Conservation (phyloP, 768 basidiomycete species). For the Sarcodon sp. region DNA sequence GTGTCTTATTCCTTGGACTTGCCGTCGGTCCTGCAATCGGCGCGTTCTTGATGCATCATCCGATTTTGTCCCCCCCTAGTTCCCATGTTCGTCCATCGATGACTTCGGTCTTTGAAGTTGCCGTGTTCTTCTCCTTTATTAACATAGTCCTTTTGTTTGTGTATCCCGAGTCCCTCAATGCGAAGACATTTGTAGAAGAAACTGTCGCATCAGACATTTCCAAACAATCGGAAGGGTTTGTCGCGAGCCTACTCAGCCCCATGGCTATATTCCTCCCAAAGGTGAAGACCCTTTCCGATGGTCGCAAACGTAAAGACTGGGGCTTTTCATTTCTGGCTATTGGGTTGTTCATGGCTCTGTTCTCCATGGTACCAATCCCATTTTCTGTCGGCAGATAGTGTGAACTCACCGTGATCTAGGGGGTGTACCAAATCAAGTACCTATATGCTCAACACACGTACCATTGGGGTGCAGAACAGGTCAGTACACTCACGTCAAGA, state of each 20-base stretch:
- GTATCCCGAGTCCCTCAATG: slow-evolving; percentile 32
- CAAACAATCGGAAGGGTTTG: background rate
- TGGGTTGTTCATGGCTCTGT: slow-evolving; percentile 47
- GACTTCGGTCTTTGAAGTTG: slow-evolving; percentile 41
- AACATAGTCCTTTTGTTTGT: slow-evolving; percentile 48
- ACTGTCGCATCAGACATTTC: slow-evolving; percentile 19
- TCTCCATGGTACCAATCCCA: slow-evolving; percentile 41
- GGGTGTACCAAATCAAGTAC: slow-evolving; percentile 65
- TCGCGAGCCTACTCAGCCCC: slow-evolving; percentile 43
- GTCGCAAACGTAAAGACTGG: slow-evolving; percentile 44
- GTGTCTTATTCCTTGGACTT: slow-evolving; percentile 67
- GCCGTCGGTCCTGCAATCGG: slow-evolving; percentile 69
- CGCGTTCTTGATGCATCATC: slow-evolving; percentile 33
- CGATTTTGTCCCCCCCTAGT: slow-evolving; percentile 18
- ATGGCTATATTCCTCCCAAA: slow-evolving; percentile 60
- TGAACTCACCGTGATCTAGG: slow-evolving; percentile 20
- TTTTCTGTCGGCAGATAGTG: background rate
- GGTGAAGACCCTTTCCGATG: slow-evolving; percentile 25
- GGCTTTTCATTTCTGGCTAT: slow-evolving; percentile 59
- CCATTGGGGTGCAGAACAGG: slow-evolving; percentile 50
- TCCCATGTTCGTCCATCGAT: slow-evolving; percentile 22
- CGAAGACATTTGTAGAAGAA: slow-evolving; percentile 27
- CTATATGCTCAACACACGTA: slow-evolving; percentile 67
- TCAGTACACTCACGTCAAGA: slow-evolving; percentile 11
- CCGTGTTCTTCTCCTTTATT: slow-evolving; percentile 27